Evolutionary conservation across 257 asterid species (phyloP).

Genomic region (Cordia subcordata): DNA sequence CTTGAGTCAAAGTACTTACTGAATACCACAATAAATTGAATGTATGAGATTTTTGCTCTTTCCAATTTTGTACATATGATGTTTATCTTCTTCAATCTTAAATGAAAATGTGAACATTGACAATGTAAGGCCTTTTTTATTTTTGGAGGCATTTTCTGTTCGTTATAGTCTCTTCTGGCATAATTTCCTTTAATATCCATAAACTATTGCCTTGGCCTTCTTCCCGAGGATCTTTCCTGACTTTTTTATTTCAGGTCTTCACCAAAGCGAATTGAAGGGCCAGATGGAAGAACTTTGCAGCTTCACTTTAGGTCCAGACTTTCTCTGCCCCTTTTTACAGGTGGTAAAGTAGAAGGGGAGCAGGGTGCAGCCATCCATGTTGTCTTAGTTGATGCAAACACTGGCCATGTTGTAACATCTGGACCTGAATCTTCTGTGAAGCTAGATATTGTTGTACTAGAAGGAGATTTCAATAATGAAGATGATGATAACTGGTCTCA

Average conservation of each 20-base stretch:
- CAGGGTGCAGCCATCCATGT: slow-evolving; percentile 92
- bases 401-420: slow-evolving; percentile 71
- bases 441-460: slow-evolving; percentile 83
- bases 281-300: slow-evolving; percentile 88
- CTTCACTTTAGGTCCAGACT: slow-evolving; percentile 79
- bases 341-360: slow-evolving; percentile 97
- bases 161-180: too few relatives aligned
- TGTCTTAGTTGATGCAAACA: slow-evolving; percentile 64
- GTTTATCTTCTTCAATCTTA: too few relatives aligned
- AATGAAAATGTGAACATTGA: too few relatives aligned
- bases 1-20: too few relatives aligned
- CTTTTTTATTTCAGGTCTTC: slow-evolving; percentile 55
- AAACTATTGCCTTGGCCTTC: too few relatives aligned
- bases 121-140: too few relatives aligned
- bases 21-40: too few relatives aligned
- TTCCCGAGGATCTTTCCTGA: background rate
- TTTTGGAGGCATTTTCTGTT: too few relatives aligned
- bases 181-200: too few relatives aligned
- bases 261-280: slow-evolving; percentile 85
- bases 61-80: too few relatives aligned
- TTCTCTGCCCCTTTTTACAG: slow-evolving; percentile 92
- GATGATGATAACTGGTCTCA: slow-evolving; percentile 76
- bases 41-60: too few relatives aligned
- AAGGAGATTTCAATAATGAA: slow-evolving; percentile 94
- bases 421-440: slow-evolving; percentile 84